These are phyloP conservation scores for Radiomyces spectabilis DNA, from an alignment of 192 early-diverging fungal genomes.

Conservation along the genomic window DNA sequence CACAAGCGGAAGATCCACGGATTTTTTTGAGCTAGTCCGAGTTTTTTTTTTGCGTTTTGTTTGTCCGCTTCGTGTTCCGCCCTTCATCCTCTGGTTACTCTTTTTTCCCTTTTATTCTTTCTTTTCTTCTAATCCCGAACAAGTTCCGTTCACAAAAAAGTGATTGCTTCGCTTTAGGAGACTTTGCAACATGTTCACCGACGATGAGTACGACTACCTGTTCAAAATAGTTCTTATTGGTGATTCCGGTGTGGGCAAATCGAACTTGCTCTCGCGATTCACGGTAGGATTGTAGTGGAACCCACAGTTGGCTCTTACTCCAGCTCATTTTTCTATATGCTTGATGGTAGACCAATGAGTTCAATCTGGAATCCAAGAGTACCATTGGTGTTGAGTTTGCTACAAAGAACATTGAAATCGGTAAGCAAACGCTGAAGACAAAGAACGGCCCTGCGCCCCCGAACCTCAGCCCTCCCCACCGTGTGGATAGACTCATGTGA, in stretches of 20 bases:
- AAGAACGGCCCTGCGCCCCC: not conserved
- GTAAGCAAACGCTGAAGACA: not conserved
- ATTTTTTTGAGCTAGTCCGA: too few relatives aligned
- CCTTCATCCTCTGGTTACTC: not conserved
- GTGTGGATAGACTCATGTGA: too few relatives aligned
- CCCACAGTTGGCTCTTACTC: not conserved
- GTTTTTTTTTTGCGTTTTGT: not conserved
- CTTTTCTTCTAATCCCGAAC: not conserved
- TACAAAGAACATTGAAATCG: slow-evolving; percentile 39
- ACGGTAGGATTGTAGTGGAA: slow-evolving; percentile 15
- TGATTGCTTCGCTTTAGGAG: not conserved
- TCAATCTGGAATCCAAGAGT: slow-evolving; percentile 43
- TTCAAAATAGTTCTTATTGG: slow-evolving; percentile 68
- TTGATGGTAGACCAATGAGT: slow-evolving; percentile 34
- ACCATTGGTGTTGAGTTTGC: slow-evolving; percentile 47
- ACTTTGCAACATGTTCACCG: slow-evolving; percentile 24
- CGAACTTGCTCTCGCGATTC: slow-evolving; percentile 44
- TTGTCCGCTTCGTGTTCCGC: not conserved
- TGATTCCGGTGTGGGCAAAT: slow-evolving; percentile 47
- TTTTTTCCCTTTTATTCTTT: slow-evolving; percentile 1
- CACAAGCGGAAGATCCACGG: too few relatives aligned
- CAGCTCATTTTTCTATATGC: not conserved
- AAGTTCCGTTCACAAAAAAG: not conserved
- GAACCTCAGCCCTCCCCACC: not conserved
- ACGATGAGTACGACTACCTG: slow-evolving; percentile 50